A percentile compares a stretch with the other conserved stretches of the same genome.
Conservation (phyloP, 352 stramenopile species). For the Globisporangium alternatum region DNA sequence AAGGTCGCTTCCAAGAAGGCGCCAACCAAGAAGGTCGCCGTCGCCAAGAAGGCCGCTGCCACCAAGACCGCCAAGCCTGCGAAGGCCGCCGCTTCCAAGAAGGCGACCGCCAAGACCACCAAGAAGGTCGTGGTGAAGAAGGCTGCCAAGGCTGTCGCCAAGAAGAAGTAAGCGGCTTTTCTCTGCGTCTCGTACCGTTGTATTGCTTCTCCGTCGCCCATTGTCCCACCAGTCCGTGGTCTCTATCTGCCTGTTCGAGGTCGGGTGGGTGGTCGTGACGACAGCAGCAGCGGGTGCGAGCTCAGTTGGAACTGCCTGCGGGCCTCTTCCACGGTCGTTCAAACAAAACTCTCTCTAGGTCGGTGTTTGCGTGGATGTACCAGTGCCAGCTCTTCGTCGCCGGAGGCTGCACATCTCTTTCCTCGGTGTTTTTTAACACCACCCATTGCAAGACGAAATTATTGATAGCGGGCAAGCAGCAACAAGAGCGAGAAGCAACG, state of each 20-base stretch:
- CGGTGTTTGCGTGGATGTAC: conserved; percentile 26
- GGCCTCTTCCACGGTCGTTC: conserved; percentile 12
- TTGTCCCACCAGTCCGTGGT: not conserved
- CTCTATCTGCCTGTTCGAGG: not conserved
- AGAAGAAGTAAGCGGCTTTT: conserved; percentile 48
- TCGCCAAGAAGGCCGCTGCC: conserved; percentile 29
- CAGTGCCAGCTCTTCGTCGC: conserved; percentile 7
- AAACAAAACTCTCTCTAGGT: conserved; percentile 25
- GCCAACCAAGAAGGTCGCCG: conserved; percentile 57
- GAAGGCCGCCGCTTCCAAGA: conserved; percentile 33
- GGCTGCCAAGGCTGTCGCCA: conserved; percentile 22
- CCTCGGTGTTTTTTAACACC: conserved; percentile 90
- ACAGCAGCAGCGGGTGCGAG: not conserved
- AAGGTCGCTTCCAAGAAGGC: conserved; percentile 66
- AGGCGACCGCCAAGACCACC: conserved; percentile 25
- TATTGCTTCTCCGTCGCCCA: not conserved
- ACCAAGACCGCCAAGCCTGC: conserved; percentile 38
- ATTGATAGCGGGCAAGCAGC: not conserved
- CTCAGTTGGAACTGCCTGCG: not conserved
- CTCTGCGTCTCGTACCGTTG: not conserved
- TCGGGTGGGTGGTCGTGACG: not conserved
- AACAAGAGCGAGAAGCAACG: not conserved
- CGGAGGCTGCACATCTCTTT: conserved; percentile 13
- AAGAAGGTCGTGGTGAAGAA: conserved; percentile 37
- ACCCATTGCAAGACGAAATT: conserved; percentile 53